These are phyloP conservation scores for Globisporangium lucens DNA, from an alignment of 352 stramenopile genomes.

Conservation along the genomic window DNA sequence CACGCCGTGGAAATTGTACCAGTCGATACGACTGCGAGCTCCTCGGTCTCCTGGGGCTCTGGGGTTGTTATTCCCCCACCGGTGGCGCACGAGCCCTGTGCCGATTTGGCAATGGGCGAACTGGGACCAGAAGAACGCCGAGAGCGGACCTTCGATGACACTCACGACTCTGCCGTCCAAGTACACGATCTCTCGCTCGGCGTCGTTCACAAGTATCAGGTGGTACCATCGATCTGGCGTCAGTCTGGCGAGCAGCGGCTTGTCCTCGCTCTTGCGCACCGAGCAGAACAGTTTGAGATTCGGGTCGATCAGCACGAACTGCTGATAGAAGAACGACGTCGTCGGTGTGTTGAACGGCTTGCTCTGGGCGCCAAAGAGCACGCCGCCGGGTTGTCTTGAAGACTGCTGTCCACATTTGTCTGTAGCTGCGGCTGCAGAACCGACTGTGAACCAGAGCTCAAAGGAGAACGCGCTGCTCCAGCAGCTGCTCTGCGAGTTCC, in stretches of 20 bases:
- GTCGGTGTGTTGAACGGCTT: conserved; percentile 24
- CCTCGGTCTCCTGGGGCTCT: neutral
- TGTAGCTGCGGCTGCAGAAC: neutral
- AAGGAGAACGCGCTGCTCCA: neutral
- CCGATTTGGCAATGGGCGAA: conserved; percentile 39
- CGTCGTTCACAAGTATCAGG: conserved; percentile 38
- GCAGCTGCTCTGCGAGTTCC: neutral
- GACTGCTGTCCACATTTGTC: neutral
- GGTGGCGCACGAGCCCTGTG: conserved; percentile 27
- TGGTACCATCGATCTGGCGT: conserved; percentile 39
- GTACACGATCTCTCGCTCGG: conserved; percentile 27
- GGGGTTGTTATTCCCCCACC: conserved; percentile 8
- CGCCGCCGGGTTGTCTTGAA: conserved; percentile 17
- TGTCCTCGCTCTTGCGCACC: conserved; percentile 20
- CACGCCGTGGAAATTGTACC: conserved; percentile 43
- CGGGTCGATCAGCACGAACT: conserved; percentile 38
- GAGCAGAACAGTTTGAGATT: conserved; percentile 38
- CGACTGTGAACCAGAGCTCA: conserved; percentile 6
- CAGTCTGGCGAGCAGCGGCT: conserved; percentile 21
- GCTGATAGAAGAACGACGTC: conserved; percentile 39
- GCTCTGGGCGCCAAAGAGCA: conserved; percentile 45
- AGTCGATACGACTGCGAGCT: conserved; percentile 16
- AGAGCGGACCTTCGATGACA: conserved; percentile 20
- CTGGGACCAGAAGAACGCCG: conserved; percentile 29
- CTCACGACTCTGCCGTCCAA: conserved; percentile 30